Conservation (phyloP, 2,329 filamentous ascomycete species). For the Dactylellina haptotyla region DNA sequence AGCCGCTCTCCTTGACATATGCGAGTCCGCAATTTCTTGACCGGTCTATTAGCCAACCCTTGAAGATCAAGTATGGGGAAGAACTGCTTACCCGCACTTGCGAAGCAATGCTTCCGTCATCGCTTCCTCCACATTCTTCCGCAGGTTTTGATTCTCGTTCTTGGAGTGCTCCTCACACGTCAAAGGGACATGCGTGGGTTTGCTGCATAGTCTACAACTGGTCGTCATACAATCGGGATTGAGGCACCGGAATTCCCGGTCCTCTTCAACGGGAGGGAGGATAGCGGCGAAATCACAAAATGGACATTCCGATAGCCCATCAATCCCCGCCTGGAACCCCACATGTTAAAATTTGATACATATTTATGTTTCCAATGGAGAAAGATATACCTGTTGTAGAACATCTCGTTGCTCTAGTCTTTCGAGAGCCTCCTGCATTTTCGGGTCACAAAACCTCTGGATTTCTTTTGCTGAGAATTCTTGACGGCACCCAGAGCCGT, state of each 20-base stretch:
- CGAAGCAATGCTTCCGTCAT: constrained; percentile 83
- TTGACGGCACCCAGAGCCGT: constrained; percentile 72
- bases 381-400: constrained; percentile 61
- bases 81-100: constrained; percentile 70
- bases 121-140: constrained; percentile 80
- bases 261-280: constrained; percentile 72
- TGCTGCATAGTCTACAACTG: constrained; percentile 75
- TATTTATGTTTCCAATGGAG: background rate
- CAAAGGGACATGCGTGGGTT: constrained; percentile 75
- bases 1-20: constrained; percentile 81
- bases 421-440: constrained; percentile 71
- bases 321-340: constrained; percentile 69
- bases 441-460: constrained; percentile 69
- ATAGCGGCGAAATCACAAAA: constrained; percentile 85
- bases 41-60: constrained; percentile 1
- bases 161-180: constrained; percentile 74
- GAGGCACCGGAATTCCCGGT: constrained; percentile 78
- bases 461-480: constrained; percentile 70
- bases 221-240: constrained; percentile 70
- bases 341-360: background rate
- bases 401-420: constrained; percentile 76
- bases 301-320: constrained; percentile 78
- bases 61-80: background rate
- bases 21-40: constrained; percentile 70
- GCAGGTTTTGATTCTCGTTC: constrained; percentile 70